Evolutionary conservation across 805 yeast species (phyloP), one percentile per base, ranked within the genome.

Genomic region (Soucietia sequanensis): DNA sequence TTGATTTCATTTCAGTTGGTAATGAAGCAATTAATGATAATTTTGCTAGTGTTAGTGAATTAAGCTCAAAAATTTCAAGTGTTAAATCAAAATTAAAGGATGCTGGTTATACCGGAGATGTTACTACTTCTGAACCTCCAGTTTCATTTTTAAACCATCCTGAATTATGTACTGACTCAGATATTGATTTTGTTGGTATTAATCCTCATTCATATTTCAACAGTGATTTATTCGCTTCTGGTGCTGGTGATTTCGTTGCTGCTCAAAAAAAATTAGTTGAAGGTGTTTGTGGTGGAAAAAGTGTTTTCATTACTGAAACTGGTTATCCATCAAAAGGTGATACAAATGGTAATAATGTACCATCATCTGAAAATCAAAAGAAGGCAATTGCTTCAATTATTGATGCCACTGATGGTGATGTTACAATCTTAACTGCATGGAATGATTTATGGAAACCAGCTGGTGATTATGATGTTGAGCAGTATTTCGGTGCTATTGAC

Each of bases 71-170:
- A 61, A 82, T 88, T 42, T 37, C 76, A 1, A 60, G 76, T 9
- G 93, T 87, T 33, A 84, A 80, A 58, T 23, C 70, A 9, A 60
- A 61, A 42, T 72, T 90, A 37, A 53, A 62, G 37, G 60, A 55
- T 33, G 90, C 87, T 18, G 97, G 97, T 24, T 90, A 80, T 64
- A 60, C 68, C 7, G 96, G 96, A 34, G 52, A 63, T 35, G 71
- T 89, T 30, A 81, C 95, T 15, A 89, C 95, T 13, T 78, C 95
- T 37, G 97, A 90, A 59, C 95, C 96, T 35, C 93, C 96, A n/a
- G 83, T 75, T 10, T 62, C 80, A 13, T 89, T 72, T 59, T 74
- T 74, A 53, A 55, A 65, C 33, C 43, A 84, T 55, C 86, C 95
- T 3, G 61, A 58, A 7, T 71, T 90, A 49, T 90, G 97, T 65